A percentile compares a stretch with the other conserved stretches of the same genome.
Evolutionary conservation across 148 eudicot species (phyloP).

Genomic region (Cornus suecica): DNA sequence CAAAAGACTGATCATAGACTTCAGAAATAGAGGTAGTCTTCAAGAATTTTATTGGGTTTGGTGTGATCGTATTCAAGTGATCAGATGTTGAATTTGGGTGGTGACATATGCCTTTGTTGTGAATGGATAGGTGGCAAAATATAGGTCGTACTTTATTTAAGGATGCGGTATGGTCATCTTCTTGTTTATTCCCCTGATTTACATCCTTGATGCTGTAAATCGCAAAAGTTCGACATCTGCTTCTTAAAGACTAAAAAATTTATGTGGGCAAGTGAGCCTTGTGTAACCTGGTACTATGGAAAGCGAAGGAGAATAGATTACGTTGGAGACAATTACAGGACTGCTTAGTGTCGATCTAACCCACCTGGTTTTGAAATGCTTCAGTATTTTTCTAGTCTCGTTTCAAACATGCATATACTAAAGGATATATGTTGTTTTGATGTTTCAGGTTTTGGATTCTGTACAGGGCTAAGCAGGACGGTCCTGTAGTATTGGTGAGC

Average conservation of each 20-base stretch:
- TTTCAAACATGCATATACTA: neutral
- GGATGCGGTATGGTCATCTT: neutral
- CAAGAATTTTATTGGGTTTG: neutral
- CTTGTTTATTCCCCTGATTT: neutral
- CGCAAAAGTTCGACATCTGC: neutral
- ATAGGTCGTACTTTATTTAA: neutral
- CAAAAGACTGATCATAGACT: neutral
- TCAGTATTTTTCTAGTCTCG: neutral
- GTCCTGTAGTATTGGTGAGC: slow-evolving; percentile 94
- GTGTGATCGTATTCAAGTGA: neutral
- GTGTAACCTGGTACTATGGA: neutral
- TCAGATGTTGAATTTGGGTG: neutral
- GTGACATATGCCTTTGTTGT: neutral
- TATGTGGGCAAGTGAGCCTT: neutral
- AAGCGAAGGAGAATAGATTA: neutral
- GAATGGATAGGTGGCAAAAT: neutral
- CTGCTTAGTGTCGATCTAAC: neutral
- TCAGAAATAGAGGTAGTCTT: too few relatives aligned
- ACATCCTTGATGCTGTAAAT: neutral
- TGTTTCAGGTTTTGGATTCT: slow-evolving; percentile 91
- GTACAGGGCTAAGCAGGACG: slow-evolving; percentile 94
- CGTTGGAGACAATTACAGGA: neutral
- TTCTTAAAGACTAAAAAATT: neutral
- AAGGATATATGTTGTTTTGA: neutral
- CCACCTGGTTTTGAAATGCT: neutral